Evolutionary conservation across 2,329 filamentous ascomycete species (phyloP).

Genomic region (Diaporthe caulivora): DNA sequence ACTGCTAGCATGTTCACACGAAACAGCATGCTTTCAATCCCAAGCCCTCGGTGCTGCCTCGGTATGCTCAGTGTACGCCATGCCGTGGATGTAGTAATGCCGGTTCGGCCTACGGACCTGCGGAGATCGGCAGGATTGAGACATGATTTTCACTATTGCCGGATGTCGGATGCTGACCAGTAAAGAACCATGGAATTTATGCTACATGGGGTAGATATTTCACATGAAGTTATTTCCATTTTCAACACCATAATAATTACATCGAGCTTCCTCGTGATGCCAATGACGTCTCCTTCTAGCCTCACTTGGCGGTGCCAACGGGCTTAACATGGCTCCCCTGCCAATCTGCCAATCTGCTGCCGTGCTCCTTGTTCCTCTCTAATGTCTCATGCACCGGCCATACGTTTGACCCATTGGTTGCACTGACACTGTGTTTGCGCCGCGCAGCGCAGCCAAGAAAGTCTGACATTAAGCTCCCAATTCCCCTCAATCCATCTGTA

Average conservation of each 20-base stretch:
- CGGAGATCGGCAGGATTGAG: conserved; percentile 6
- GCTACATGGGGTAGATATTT: not conserved
- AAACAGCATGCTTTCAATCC: not conserved
- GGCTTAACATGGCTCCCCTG: not conserved
- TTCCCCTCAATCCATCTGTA: not conserved
- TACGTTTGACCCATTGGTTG: not conserved
- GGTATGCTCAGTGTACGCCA: not conserved
- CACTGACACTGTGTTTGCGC: not conserved
- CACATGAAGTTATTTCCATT: not conserved
- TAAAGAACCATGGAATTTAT: not conserved
- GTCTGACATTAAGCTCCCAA: not conserved
- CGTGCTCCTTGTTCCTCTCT: not conserved
- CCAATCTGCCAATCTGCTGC: not conserved
- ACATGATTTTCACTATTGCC: no score
- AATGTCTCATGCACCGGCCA: no score
- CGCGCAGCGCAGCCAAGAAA: conserved; percentile 7
- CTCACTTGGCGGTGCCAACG: not conserved
- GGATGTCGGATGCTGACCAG: not conserved
- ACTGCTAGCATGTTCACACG: not conserved
- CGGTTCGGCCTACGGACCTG: not conserved
- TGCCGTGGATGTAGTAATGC: not conserved
- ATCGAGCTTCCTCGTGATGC: not conserved
- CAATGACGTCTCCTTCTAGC: not conserved
- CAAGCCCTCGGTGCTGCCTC: conserved; percentile 13
- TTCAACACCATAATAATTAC: not conserved